Conservation (phyloP, 805 yeast species). For the Metschnikowia proteae region DNA sequence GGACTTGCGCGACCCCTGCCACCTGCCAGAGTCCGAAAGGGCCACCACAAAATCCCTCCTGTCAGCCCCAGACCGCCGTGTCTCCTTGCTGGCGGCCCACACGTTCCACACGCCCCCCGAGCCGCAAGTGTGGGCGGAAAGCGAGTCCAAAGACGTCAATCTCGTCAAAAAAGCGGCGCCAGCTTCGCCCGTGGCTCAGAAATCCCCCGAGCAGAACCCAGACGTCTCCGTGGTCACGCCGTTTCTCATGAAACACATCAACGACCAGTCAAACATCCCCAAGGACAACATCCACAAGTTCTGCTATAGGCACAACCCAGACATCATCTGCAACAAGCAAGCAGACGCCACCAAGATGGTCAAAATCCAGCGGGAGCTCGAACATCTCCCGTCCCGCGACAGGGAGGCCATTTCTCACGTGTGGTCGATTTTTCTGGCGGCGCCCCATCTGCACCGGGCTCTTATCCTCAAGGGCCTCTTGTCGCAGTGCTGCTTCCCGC, state of each 20-base stretch:
- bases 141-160: constrained; percentile 1
- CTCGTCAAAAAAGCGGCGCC: constrained; percentile 1
- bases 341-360: constrained; percentile 63
- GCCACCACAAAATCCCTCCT: constrained; percentile 6
- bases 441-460: constrained; percentile 62
- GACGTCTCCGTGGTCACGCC: constrained; percentile 37
- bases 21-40: constrained; percentile 6
- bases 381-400: constrained; percentile 62
- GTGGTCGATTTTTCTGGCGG: constrained; percentile 79
- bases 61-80: constrained; percentile 5
- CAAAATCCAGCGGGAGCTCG: constrained; percentile 55
- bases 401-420: constrained; percentile 75
- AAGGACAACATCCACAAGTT: constrained; percentile 58
- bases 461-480: constrained; percentile 79
- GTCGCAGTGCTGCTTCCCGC: constrained; percentile 93
- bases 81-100: neutral
- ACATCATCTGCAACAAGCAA: constrained; percentile 65
- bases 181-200: neutral
- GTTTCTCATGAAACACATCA: constrained; percentile 37
- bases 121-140: constrained; percentile 3
- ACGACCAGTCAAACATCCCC: constrained; percentile 41
- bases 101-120: neutral
- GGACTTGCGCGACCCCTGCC: constrained; percentile 15
- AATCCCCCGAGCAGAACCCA: neutral
- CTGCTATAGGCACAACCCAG: constrained; percentile 94